Evolutionary conservation across 129 eudicot genomes (phyloP), one percentile per base, ranked within the genome.

Genomic region (Chrysanthemum seticuspe): DNA sequence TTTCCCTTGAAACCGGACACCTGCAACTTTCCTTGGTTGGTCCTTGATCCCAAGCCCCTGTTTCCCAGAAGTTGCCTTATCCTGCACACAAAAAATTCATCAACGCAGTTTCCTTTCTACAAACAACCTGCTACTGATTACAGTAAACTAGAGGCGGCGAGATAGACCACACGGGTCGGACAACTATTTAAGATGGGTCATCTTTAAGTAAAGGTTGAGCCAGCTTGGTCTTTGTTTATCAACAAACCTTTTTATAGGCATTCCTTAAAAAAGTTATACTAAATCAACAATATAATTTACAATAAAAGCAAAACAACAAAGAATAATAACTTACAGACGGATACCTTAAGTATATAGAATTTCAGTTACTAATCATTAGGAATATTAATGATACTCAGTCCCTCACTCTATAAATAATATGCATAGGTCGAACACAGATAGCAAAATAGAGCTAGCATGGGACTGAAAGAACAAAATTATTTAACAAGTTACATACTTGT

Each of bases 1-100:
- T 74, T 92, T 89, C 71, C 98, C 98, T 81, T 78, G 78, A 44
- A 89, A 92, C 68, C 78, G 89, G 34, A 85, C 81, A 79, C 98
- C 98, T 21, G 88, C 96, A 73, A 92, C 85, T 80, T 92, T 92
- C 67, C 84, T 83, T 9, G 91, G 86, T 69, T 90, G 85, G 78
- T 85, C 98, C 79, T 85, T 92, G 50, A 92, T 89, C 36, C 98
- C 98, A 48, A 92, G 92, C 34, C 95, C 98, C 80, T 89, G 95
- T 84, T 89, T 92, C 65, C 98, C 98, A 79, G 92, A 55, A 65
- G 98, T 92, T 51, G 94, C 91, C 78, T 83, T 89, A 56, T 89
- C 86, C 98, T 92, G 88, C 76, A 83, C 47, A 40, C 10, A 45
- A 61, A 44, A 15, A 36, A 34, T 8, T 29, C 12, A 13, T 56